Evolutionary conservation across 176 grass and related monocot species (phyloP).

Genomic region (Panicum miliaceum): DNA sequence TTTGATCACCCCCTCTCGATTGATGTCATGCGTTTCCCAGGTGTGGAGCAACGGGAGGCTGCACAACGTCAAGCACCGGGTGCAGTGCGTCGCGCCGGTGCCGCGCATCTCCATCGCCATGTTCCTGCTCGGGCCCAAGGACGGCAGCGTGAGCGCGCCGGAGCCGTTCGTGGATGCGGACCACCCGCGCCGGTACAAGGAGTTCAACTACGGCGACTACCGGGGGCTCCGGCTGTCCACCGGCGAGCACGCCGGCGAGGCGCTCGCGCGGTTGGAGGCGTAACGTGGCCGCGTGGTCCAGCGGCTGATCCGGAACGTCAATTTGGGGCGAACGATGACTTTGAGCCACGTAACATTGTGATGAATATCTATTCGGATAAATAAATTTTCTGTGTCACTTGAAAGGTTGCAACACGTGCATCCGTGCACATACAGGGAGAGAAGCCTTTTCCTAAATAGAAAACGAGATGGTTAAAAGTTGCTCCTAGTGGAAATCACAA

Average conservation of each 20-base stretch:
- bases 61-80: conserved; percentile 79
- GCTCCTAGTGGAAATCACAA: too few species aligned
- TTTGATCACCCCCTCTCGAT: neutral
- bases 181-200: conserved; percentile 60
- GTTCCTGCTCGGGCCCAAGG: conserved; percentile 82
- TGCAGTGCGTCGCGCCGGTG: conserved; percentile 69
- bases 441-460: too few species aligned
- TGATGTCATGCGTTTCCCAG: conserved; percentile 27
- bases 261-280: conserved; percentile 48
- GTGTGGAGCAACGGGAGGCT: conserved; percentile 86
- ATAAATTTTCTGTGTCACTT: too few species aligned
- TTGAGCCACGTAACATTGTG: too few species aligned
- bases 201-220: conserved; percentile 66
- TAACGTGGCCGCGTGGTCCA: conserved; percentile 1
- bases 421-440: too few species aligned
- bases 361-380: too few species aligned
- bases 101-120: conserved; percentile 77
- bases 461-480: too few species aligned
- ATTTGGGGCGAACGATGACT: too few species aligned
- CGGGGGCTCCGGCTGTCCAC: conserved; percentile 61
- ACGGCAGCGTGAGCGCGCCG: conserved; percentile 67
- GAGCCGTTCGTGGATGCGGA: conserved; percentile 50
- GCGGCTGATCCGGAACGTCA: too few species aligned
- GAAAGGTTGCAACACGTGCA: too few species aligned
- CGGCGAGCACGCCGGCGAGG: conserved; percentile 67